Base-by-base conservation (phyloP, 805 yeast species). In the Wickerhamiella sorbophila region DNA sequence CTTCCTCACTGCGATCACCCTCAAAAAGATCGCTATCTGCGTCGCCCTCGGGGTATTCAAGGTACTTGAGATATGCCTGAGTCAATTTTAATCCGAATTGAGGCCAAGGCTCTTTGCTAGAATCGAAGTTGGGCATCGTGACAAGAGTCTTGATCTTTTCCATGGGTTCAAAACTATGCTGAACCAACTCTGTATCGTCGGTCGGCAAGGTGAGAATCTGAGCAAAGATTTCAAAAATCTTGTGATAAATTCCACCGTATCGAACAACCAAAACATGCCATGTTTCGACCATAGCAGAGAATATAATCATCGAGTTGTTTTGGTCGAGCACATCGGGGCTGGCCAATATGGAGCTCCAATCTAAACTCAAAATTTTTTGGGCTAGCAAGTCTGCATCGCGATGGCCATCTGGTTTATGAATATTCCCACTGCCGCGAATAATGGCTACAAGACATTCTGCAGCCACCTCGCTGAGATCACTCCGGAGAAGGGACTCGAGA, bases 141-240 rank as follows among this genome's bases (percentile, higher is more conserved):
- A 24, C 15, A 4, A 36, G 24, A 3, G 12, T 9, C 9, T 24
- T 29, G 19, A 36, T 22, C 48, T 72, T 67, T 56, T 78, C 85
- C 95, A 98, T 87, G 59, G 91, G 91, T 50, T 83, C 77, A 61
- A 91, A 91, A 0, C 97, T 82, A 59, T 81, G 86, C 58, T 81
- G 79, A 18, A 85, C 88, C 42, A 86, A 75, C 53, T 88, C 97
- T 54, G 88, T 70, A 59, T 88, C 96, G 8, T 43, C 44, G 38
- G 79, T 79, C 39, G 80, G 83, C 48, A 74, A 74, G 32, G 77
- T 69, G 19, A 94, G 70, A 47, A 88, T 60, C 4, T 17, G 27
- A 22, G 16, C 15, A 24, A 15, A 36, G 4, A 83, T 74, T 44
- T 74, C 77, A 16, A 87, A 87, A 52, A 91, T 63, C 1, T 81